A percentile compares a stretch with the other conserved stretches of the same genome.
phyloP scores from a whole-genome alignment of 306 rosid species.

The Quercus dentata region DNA sequence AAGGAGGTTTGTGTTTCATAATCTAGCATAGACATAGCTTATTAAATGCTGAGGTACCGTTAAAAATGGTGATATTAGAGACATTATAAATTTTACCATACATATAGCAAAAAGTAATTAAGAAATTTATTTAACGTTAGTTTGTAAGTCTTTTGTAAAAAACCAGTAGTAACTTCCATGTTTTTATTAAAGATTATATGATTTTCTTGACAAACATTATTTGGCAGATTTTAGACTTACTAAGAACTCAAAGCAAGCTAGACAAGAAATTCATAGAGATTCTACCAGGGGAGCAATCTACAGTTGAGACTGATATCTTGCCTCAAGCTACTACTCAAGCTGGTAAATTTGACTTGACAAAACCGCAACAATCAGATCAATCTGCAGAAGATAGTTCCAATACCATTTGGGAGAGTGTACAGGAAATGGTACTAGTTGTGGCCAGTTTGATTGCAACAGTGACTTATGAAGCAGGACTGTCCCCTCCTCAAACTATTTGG shows the following conservation, averaged over 20 bases:
- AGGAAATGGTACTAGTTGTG: slow-evolving; percentile 5
- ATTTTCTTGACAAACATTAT: background rate
- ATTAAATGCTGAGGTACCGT: too few species aligned
- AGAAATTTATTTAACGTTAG: too few species aligned
- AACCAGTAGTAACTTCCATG: too few species aligned
- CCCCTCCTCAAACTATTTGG: background rate
- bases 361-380: background rate
- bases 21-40: too few species aligned
- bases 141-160: too few species aligned
- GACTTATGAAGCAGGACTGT: background rate
- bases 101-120: too few species aligned
- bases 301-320: background rate
- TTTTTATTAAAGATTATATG: too few species aligned
- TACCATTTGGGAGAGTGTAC: background rate
- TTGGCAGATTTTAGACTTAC: background rate
- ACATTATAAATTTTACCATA: too few species aligned
- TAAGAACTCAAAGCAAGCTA: background rate
- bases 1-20: too few species aligned
- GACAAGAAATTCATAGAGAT: background rate
- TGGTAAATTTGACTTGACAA: background rate
- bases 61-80: too few species aligned
- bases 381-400: background rate
- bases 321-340: background rate
- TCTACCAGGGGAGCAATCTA: background rate
- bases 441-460: slow-evolving; percentile 10